Base-by-base conservation (phyloP, 116 monocot species). In the Zostera marina region DNA sequence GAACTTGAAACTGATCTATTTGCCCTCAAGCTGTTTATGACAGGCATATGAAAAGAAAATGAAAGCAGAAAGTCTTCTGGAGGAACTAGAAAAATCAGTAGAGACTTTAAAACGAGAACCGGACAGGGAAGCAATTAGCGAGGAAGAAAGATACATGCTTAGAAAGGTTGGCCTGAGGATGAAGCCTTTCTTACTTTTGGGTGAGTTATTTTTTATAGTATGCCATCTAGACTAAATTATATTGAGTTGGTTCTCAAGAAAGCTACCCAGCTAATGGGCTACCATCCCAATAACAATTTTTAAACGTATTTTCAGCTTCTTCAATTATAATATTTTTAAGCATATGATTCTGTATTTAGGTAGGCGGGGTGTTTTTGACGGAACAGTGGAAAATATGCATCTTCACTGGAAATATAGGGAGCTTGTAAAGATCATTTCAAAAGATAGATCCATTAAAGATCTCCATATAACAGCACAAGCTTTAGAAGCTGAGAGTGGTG, bases 321-420 rank as follows among this genome's bases (percentile, higher is more conserved):
- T 54, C 23, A 54, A 25, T 54, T 54, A 13, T 14, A 15, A 42
- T 42, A 43, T 59, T 42, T 59, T 20, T 49, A 61, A 25, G 14
- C 11, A 14, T 21, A 26, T 55, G 7, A 55, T 24, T 56, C 47
- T 20, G 24, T 69, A 17, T 62, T 63, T 57, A 96, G 96, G 96
- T 1, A 96, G 90, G 59, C 85, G 81, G 62, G 96, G 90, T 48
- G 90, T 82, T 69, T 96, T 96, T 80, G 85, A 80, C 69, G 96
- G 96, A 59, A 96, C 96, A 7, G 72, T 96, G 55, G 96, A 96
- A 73, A 96, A 96, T 70, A 96, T 96, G 96, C 96, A 96, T 51
- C 89, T 96, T 59, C 96, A 96, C 56, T 96, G 96, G 96, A 96
- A 96, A 54, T 96, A 96, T 51, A 71, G 96, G 60, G 96, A 96